Percentiles rank a stretch among this genome's conserved stretches.
phyloP scores from a whole-genome alignment of 2,329 filamentous ascomycete genomes.

The Aureobasidium sp. region DNA sequence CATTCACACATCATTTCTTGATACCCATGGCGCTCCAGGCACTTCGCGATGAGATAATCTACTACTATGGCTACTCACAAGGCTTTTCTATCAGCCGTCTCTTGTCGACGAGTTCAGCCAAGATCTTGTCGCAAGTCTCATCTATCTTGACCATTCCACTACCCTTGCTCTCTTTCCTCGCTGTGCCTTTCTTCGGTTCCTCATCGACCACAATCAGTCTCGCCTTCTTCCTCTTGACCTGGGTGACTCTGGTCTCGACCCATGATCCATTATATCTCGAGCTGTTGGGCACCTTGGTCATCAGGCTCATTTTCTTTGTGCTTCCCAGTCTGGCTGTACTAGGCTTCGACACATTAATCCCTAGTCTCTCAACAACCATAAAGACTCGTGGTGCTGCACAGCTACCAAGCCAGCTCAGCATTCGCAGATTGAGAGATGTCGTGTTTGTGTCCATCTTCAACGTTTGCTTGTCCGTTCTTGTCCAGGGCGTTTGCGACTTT shows the following conservation, averaged over 20 bases:
- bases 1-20: no score
- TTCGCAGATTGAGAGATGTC: slow-evolving; percentile 42
- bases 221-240: slow-evolving; percentile 85
- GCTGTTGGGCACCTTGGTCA: slow-evolving; percentile 59
- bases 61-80: slow-evolving; percentile 27
- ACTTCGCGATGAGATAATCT: slow-evolving; percentile 25
- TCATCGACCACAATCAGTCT: slow-evolving; percentile 77
- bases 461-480: slow-evolving; percentile 43
- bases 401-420: slow-evolving; percentile 39
- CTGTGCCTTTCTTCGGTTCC: slow-evolving; percentile 65
- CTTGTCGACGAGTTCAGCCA: slow-evolving; percentile 23
- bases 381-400: slow-evolving; percentile 58
- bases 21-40: slow-evolving; percentile 19
- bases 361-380: slow-evolving; percentile 59
- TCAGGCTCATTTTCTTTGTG: slow-evolving; percentile 65
- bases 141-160: slow-evolving; percentile 30
- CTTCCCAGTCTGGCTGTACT: slow-evolving; percentile 67
- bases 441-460: slow-evolving; percentile 51
- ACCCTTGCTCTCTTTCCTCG: slow-evolving; percentile 54
- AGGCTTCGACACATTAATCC: slow-evolving; percentile 62
- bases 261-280: slow-evolving; percentile 71
- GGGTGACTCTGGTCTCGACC: slow-evolving; percentile 73
- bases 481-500: slow-evolving; percentile 52
- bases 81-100: slow-evolving; percentile 24
- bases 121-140: slow-evolving; percentile 24